Base-by-base conservation (phyloP, 495 filamentous ascomycete genomes). In the Chaetomium cochliodes region DNA sequence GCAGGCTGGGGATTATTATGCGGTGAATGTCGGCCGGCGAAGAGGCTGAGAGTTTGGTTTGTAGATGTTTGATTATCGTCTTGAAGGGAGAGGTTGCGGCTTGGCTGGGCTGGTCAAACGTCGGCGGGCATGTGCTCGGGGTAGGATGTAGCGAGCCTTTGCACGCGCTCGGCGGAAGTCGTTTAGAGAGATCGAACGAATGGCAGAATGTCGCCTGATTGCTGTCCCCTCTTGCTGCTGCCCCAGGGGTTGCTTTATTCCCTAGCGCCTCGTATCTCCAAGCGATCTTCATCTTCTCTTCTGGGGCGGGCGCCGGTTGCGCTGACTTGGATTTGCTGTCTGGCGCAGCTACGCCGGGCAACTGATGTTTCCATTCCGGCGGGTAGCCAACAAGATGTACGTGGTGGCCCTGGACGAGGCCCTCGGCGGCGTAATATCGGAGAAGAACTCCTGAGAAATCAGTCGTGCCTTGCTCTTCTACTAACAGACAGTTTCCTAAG, bases 261-360 rank as follows among this genome's bases (percentile, higher is more conserved):
- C 92, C 89, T 65, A 97, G 74, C 22, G 87, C 85, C 74, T 97
- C 93, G 78, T 98, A 98, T 75, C 94, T 80, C 94, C 94, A 98
- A 12, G 94, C 94, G 75, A 98, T 98, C 79, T 96, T 97, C 94
- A 98, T 98, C 74, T 86, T 89, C 62, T 96, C 91, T 37, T 84
- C 81, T 15, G 73, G 67, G 2, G 76, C 52, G 0, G 70, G 23
- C 1, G 74, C 68, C 22, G 73, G 65, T 64, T 82, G 68, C 72
- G 73, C 67, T 56, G 78, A 69, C 77, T 68, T 81, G 67, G 65
- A 68, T 42, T 73, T 77, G 47, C 78, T 75, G 44, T 74, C 71
- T 0, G 82, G 79, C 0, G 79, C 81, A 37, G 86, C 83, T 20
- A 94, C 66, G 0, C 88, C 93, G 13, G 94, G 94, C 22, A 98